phyloP scores from a whole-genome alignment of 805 yeast genomes.

The Kodamaea lidongshanica region DNA sequence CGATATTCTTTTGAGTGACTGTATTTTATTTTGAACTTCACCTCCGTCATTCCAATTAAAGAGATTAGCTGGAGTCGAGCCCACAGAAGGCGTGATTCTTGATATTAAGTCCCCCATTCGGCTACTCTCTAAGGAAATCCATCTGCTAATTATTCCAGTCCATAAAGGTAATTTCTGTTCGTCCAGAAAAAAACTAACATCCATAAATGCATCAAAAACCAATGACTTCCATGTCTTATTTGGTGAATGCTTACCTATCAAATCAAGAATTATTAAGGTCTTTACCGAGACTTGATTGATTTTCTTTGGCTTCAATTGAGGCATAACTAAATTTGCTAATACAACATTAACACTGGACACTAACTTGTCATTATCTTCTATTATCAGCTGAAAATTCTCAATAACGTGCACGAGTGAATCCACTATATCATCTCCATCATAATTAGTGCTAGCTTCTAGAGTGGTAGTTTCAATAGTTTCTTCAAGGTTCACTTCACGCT shows the following conservation, averaged over 20 bases:
- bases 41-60: slow-evolving; percentile 68
- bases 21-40: slow-evolving; percentile 49
- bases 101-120: slow-evolving; percentile 44
- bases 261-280: slow-evolving; percentile 41
- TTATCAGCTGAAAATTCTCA: slow-evolving; percentile 31
- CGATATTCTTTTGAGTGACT: slow-evolving; percentile 55
- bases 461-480: slow-evolving; percentile 10
- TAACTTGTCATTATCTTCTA: slow-evolving; percentile 60
- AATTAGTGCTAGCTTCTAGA: slow-evolving; percentile 7
- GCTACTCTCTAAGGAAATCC: slow-evolving; percentile 64
- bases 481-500: slow-evolving; percentile 12
- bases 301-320: slow-evolving; percentile 44
- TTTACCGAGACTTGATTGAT: slow-evolving; percentile 32
- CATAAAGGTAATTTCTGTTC: slow-evolving; percentile 34
- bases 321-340: slow-evolving; percentile 46
- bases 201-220: slow-evolving; percentile 61
- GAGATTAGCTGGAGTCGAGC: slow-evolving; percentile 51
- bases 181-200: slow-evolving; percentile 55
- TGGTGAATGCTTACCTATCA: slow-evolving; percentile 29
- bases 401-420: slow-evolving; percentile 29
- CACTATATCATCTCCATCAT: slow-evolving; percentile 39
- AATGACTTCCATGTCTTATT: slow-evolving; percentile 57
- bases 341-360: slow-evolving; percentile 45
- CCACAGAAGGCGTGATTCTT: slow-evolving; percentile 26
- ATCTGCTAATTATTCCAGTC: slow-evolving; percentile 49